Evolutionary conservation across 1,284 basidiomycete genomes (phyloP), one percentile per base, ranked within the genome.

Genomic region (Wolfiporia cocos): DNA sequence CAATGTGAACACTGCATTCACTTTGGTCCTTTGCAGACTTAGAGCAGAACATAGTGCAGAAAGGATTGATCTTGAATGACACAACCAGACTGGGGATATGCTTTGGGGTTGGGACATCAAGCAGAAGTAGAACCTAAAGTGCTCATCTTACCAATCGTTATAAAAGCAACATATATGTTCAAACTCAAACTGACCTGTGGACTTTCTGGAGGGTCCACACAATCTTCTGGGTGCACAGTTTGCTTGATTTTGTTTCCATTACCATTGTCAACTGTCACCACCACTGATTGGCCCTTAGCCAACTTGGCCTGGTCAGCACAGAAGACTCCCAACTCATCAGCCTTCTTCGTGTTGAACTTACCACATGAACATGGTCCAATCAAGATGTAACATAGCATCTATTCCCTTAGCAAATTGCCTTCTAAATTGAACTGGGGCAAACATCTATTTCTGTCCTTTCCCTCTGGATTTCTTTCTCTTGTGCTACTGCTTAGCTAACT

Each of bases 291-390:
- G 5, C 76, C 87, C 50, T 53, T 73, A 42, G 69, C 73, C 22
- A 76, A 64, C 51, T 54, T 57, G 18, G 69, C 59, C 34, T 69
- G 57, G 57, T 67, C 46, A 2, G 70, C 72, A 3, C 88, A 87
- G 2, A 67, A 71, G 3, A 97, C 68, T 7, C 85, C 83, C 1
- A 92, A 68, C 26, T 67, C 74, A 5, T 69, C 57, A 0, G 92
- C 90, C 49, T 78, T 81, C 44, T 65, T 63, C 0, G 65, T 78
- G 49, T 95, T 78, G 56, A 98, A 94, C 62, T 89, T 92, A 15
- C 93, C 93, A 3, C 91, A 78, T 29, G 83, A 69, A 2, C 71
- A 71, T 0, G 92, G 88, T 0, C 91, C 90, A 36, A 89, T 72
- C 32, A 86, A 63, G 19, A 94, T 71, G 59, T 93, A 96, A 4